phyloP scores from a whole-genome alignment of 176 grass and related monocot species.

The Triticum monococcum region DNA sequence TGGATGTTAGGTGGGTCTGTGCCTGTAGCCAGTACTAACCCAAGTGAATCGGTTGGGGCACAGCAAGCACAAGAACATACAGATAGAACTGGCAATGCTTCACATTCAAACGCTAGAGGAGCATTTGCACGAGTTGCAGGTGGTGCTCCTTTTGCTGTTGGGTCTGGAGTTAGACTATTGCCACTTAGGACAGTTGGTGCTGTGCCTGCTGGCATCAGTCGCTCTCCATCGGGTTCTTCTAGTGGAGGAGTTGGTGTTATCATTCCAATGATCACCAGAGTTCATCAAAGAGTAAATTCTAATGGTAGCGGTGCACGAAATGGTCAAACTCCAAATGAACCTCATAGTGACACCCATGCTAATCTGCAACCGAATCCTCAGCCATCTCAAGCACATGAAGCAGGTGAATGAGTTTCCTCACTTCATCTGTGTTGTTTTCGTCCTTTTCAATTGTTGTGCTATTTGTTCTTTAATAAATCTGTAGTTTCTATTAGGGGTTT shows the following conservation, averaged over 20 bases:
- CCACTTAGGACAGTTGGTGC: conserved; percentile 78
- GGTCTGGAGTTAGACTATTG: conserved; percentile 73
- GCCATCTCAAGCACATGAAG: conserved; percentile 47
- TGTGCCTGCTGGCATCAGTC: conserved; percentile 63
- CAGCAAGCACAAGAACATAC: conserved; percentile 55
- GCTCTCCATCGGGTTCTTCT: conserved; percentile 39
- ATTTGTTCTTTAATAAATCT: conserved; percentile 17
- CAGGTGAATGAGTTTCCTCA: conserved; percentile 38
- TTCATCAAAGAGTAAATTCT: conserved; percentile 49
- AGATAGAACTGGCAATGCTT: conserved; percentile 50
- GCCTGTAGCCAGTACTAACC: conserved; percentile 59
- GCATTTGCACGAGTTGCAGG: conserved; percentile 51
- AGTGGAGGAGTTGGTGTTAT: conserved; percentile 56
- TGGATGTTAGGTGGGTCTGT: conserved; percentile 50
- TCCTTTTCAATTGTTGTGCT: conserved; percentile 23
- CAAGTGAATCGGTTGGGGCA: conserved; percentile 48
- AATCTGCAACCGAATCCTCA: conserved; percentile 46
- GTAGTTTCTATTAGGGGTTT: conserved; percentile 11
- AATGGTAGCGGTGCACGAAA: conserved; percentile 53
- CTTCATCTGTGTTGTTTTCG: conserved; percentile 14
- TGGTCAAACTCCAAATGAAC: conserved; percentile 41
- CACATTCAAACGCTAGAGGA: conserved; percentile 44
- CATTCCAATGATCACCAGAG: conserved; percentile 65
- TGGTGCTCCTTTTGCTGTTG: conserved; percentile 56
- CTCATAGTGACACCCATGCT: conserved; percentile 41